phyloP scores from a whole-genome alignment of 257 asterid species.

The Agastache rugosa region DNA sequence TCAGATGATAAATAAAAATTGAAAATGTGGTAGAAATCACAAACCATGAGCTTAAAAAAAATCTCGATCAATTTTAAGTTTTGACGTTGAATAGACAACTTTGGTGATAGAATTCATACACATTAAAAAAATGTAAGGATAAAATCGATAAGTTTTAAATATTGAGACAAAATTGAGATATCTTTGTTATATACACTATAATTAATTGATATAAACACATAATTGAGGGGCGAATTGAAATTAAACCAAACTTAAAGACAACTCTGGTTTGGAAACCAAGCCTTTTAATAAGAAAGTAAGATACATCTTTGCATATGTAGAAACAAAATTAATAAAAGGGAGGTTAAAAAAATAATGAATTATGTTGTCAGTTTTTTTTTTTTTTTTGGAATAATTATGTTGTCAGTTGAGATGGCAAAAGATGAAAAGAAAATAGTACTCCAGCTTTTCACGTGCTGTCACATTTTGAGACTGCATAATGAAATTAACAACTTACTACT shows the following conservation, averaged over 20 bases:
- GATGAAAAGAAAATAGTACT: neutral
- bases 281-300: neutral
- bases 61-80: too few relatives aligned
- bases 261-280: neutral
- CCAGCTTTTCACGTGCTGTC: constrained; percentile 37
- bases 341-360: neutral
- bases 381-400: too few relatives aligned
- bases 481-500: neutral
- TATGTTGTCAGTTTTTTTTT: constrained; percentile 9
- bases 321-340: neutral
- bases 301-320: neutral
- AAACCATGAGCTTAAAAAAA: too few relatives aligned
- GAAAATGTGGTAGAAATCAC: too few relatives aligned
- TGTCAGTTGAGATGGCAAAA: constrained; percentile 18
- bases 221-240: constrained; percentile 5
- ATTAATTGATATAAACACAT: neutral
- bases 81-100: too few relatives aligned
- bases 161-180: too few relatives aligned
- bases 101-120: too few relatives aligned
- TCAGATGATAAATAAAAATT: too few relatives aligned
- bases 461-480: constrained; percentile 16
- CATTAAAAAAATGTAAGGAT: too few relatives aligned
- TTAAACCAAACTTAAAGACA: neutral
- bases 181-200: too few relatives aligned
- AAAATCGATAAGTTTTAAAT: too few relatives aligned